Evolutionary conservation across 2,329 filamentous ascomycete genomes (phyloP).

Genomic region (Colletotrichum karsti): DNA sequence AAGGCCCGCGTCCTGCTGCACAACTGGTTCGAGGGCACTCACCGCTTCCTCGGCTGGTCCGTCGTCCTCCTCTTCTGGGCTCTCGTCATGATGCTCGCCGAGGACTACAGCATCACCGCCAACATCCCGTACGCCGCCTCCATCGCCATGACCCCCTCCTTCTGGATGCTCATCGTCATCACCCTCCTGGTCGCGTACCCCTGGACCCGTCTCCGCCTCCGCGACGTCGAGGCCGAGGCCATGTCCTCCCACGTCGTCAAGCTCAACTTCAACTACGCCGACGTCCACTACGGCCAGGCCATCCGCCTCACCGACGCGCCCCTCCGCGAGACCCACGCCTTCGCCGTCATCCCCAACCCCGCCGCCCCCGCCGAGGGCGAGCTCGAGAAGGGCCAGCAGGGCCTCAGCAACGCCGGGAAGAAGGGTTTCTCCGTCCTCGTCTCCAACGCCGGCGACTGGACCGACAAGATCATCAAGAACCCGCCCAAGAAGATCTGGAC

Average conservation of each 20-base stretch:
- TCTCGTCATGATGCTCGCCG: constrained; percentile 62
- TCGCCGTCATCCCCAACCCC: constrained; percentile 75
- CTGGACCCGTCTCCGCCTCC: constrained; percentile 76
- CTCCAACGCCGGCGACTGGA: constrained; percentile 82
- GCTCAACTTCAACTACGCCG: constrained; percentile 73
- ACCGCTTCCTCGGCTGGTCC: constrained; percentile 79
- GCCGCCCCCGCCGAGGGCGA: constrained; percentile 6
- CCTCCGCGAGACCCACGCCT: constrained; percentile 77
- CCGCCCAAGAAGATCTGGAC: constrained; percentile 73
- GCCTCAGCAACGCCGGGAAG: constrained; percentile 42
- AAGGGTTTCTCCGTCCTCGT: constrained; percentile 74
- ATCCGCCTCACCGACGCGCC: constrained; percentile 70
- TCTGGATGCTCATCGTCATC: constrained; percentile 75
- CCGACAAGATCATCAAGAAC: constrained; percentile 66
- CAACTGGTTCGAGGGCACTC: constrained; percentile 75
- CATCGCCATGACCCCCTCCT: constrained; percentile 48
- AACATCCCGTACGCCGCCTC: constrained; percentile 43
- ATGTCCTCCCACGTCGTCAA: constrained; percentile 78
- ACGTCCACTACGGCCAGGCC: constrained; percentile 63
- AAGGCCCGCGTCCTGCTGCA: constrained; percentile 69
- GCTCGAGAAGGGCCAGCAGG: constrained; percentile 16
- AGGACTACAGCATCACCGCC: constrained; percentile 50
- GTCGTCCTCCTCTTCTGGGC: constrained; percentile 70
- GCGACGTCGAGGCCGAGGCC: constrained; percentile 70
- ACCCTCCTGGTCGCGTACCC: constrained; percentile 74